phyloP scores from a whole-genome alignment of 2,329 filamentous ascomycete genomes.

The Venturia carpophila region DNA sequence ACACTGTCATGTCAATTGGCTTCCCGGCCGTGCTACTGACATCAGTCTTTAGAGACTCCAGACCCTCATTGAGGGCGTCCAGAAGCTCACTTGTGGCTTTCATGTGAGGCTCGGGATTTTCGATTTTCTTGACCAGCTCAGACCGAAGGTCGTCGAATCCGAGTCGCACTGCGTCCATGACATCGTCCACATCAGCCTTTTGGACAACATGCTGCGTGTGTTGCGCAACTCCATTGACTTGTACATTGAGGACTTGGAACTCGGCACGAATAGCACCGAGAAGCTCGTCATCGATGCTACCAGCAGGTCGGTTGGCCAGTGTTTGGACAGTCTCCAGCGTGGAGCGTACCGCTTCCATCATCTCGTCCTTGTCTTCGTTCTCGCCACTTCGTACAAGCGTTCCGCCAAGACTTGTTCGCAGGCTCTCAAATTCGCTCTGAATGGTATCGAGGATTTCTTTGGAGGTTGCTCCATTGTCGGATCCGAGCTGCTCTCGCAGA shows the following conservation, averaged over 20 bases:
- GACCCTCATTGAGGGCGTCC: slow-evolving; percentile 57
- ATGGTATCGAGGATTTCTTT: slow-evolving; percentile 37
- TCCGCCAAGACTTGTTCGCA: slow-evolving; percentile 37
- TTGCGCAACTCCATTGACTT: slow-evolving; percentile 8
- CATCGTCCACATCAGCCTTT: slow-evolving; percentile 39
- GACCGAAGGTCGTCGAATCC: slow-evolving; percentile 44
- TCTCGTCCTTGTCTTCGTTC: slow-evolving; percentile 33
- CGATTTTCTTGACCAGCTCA: slow-evolving; percentile 45
- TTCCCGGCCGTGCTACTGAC: slow-evolving; percentile 57
- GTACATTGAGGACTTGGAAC: slow-evolving; percentile 36
- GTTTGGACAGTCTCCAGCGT: slow-evolving; percentile 34
- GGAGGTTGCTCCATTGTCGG: slow-evolving; percentile 35
- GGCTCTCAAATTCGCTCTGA: slow-evolving; percentile 36
- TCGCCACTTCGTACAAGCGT: slow-evolving; percentile 34
- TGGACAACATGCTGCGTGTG: slow-evolving; percentile 19
- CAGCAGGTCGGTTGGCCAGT: slow-evolving; percentile 23
- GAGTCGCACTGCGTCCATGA: slow-evolving; percentile 41
- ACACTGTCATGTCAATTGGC: slow-evolving; percentile 72
- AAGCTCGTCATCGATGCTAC: slow-evolving; percentile 41
- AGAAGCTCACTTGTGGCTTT: slow-evolving; percentile 51
- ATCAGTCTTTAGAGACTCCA: slow-evolving; percentile 68
- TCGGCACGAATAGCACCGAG: slow-evolving; percentile 45
- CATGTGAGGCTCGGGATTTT: slow-evolving; percentile 45
- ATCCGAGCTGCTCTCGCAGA: slow-evolving; percentile 32
- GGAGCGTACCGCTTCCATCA: slow-evolving; percentile 33